phyloP scores from a whole-genome alignment of 768 basidiomycete genomes.

The Suillus brevipes region DNA sequence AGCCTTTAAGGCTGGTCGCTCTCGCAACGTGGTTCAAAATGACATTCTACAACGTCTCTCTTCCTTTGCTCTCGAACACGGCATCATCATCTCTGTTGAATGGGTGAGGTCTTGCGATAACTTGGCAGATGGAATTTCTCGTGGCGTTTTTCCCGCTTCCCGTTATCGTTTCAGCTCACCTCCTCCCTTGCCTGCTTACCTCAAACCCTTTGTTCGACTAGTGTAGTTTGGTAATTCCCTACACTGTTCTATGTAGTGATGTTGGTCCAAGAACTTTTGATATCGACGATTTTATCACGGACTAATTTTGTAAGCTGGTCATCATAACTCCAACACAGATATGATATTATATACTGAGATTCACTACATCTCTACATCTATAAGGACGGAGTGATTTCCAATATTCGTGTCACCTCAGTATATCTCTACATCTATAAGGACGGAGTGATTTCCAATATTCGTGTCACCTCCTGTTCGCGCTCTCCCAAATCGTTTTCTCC shows the following conservation, averaged over 20 bases:
- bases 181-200: slow-evolving; percentile 9
- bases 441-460: no score
- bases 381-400: no score
- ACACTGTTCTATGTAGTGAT: not conserved
- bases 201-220: not conserved
- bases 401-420: not conserved
- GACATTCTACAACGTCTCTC: slow-evolving; percentile 6
- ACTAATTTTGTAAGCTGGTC: not conserved
- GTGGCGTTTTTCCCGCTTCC: slow-evolving; percentile 28
- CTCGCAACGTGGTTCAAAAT: slow-evolving; percentile 3
- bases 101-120: slow-evolving; percentile 27
- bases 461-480: no score
- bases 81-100: not conserved
- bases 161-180: slow-evolving; percentile 13
- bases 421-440: no score
- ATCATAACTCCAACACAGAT: not conserved
- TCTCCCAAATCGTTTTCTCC: no score
- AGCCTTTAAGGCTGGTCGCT: slow-evolving; percentile 3
- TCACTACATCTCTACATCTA: not conserved
- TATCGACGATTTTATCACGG: not conserved
- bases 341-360: not conserved
- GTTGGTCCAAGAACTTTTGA: not conserved
- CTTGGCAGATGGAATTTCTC: slow-evolving; percentile 40
- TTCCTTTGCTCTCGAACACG: not conserved
- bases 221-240: not conserved